These are phyloP conservation scores for Spathaspora passalidarum DNA, from an alignment of 805 yeast species.

Conservation along the genomic window DNA sequence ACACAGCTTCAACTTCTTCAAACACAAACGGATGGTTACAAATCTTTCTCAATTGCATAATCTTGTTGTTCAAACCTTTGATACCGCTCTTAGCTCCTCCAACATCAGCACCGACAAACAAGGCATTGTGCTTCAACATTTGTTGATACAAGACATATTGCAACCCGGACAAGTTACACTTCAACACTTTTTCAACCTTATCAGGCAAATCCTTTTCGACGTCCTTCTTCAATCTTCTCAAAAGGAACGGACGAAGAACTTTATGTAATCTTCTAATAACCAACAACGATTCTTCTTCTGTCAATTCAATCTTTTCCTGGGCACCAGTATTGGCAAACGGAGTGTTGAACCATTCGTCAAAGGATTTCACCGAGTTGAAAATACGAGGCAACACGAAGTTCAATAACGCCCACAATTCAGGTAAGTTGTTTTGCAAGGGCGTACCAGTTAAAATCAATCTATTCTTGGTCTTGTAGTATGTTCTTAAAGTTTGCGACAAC, in stretches of 20 bases:
- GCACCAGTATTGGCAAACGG: conserved; percentile 84
- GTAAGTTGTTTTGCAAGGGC: conserved; percentile 79
- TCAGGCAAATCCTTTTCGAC: conserved; percentile 85
- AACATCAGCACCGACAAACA: conserved; percentile 62
- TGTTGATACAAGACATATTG: conserved; percentile 72
- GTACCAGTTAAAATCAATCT: conserved; percentile 85
- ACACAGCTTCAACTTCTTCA: conserved; percentile 72
- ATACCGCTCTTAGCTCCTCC: conserved; percentile 64
- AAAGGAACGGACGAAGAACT: conserved; percentile 78
- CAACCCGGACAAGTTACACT: conserved; percentile 72
- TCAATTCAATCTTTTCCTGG: conserved; percentile 74
- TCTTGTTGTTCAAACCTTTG: conserved; percentile 75
- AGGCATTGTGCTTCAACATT: conserved; percentile 68
- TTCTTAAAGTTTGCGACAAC: conserved; percentile 66
- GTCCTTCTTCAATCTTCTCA: conserved; percentile 82
- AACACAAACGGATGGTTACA: conserved; percentile 88
- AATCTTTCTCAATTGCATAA: conserved; percentile 82
- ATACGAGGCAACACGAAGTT: conserved; percentile 81
- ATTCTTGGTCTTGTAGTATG: conserved; percentile 70
- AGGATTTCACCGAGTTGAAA: conserved; percentile 80
- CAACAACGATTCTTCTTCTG: conserved; percentile 83
- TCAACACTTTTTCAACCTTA: conserved; percentile 77
- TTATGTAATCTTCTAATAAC: conserved; percentile 83
- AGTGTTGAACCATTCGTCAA: conserved; percentile 88
- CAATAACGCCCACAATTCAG: conserved; percentile 81